Conservation (phyloP, 257 asterid genomes). For the Nicotiana knightiana region DNA sequence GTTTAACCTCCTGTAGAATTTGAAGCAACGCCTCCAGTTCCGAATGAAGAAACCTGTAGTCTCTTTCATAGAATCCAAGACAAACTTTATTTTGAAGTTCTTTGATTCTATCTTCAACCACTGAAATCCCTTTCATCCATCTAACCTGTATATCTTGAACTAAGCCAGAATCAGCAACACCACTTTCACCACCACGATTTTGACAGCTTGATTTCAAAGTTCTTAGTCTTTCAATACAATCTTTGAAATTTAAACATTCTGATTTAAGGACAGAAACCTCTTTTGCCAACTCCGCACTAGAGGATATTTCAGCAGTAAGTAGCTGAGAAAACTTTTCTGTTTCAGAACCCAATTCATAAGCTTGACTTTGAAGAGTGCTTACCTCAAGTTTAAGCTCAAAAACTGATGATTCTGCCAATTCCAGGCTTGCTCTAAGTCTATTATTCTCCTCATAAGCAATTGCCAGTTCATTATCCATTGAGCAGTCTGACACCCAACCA, state of each 20-base stretch:
- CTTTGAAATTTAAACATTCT: slow-evolving; percentile 60
- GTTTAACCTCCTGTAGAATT: slow-evolving; percentile 50
- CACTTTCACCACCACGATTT: slow-evolving; percentile 21
- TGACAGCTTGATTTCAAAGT: slow-evolving; percentile 44
- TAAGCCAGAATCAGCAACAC: slow-evolving; percentile 26
- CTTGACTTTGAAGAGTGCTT: slow-evolving; percentile 60
- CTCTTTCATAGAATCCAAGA: slow-evolving; percentile 44
- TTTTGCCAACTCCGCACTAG: slow-evolving; percentile 53
- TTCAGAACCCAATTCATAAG: slow-evolving; percentile 66
- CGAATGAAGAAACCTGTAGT: slow-evolving; percentile 42
- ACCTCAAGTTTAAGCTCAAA: slow-evolving; percentile 77
- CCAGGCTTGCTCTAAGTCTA: slow-evolving; percentile 67
- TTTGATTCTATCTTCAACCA: slow-evolving; percentile 53
- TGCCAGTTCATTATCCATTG: slow-evolving; percentile 53
- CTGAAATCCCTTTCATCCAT: slow-evolving; percentile 45
- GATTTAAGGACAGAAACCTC: slow-evolving; percentile 61
- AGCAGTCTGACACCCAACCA: slow-evolving; percentile 56
- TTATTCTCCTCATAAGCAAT: slow-evolving; percentile 62
- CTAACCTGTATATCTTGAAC: slow-evolving; percentile 35
- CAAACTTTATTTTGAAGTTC: slow-evolving; percentile 56
- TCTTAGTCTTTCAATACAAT: slow-evolving; percentile 49
- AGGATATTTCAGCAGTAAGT: slow-evolving; percentile 58
- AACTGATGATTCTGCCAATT: slow-evolving; percentile 68
- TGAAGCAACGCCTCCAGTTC: slow-evolving; percentile 60
- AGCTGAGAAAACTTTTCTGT: slow-evolving; percentile 45